A percentile compares a stretch with the other conserved stretches of the same genome.
Evolutionary conservation across 1,139 yeast genomes (phyloP).

Genomic region (Pichia sp.): DNA sequence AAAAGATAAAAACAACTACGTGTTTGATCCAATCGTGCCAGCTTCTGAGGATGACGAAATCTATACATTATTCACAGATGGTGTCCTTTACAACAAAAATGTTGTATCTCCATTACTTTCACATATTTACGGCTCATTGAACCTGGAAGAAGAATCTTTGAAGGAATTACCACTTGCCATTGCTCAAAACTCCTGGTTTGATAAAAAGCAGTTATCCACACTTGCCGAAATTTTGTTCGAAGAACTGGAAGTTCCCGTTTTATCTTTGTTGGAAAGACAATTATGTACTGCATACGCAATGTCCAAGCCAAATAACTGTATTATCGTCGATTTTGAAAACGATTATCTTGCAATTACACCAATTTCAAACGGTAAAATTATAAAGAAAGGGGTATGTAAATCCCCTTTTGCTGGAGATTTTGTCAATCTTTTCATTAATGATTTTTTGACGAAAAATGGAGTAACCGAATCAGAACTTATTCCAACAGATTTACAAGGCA

Average conservation of each 20-base stretch:
- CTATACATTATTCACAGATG: conserved; percentile 57
- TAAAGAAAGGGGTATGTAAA: conserved; percentile 50
- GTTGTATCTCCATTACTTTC: conserved; percentile 52
- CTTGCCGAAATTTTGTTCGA: conserved; percentile 60
- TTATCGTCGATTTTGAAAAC: conserved; percentile 64
- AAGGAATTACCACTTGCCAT: conserved; percentile 55
- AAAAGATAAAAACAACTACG: conserved; percentile 4
- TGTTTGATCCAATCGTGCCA: conserved; percentile 10
- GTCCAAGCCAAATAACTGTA: conserved; percentile 54
- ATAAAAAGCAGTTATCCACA: conserved; percentile 40
- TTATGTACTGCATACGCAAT: conserved; percentile 61
- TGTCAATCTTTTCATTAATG: conserved; percentile 44
- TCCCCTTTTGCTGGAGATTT: conserved; percentile 67
- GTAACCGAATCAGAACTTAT: conserved; percentile 24
- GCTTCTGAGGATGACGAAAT: conserved; percentile 21
- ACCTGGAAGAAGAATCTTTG: conserved; percentile 27
- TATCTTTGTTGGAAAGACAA: conserved; percentile 63
- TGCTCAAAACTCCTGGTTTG: conserved; percentile 59
- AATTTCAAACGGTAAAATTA: conserved; percentile 59
- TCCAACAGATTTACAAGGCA: conserved; percentile 23
- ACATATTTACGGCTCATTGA: conserved; percentile 44
- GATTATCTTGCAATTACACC: conserved; percentile 59
- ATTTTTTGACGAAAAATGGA: conserved; percentile 26
- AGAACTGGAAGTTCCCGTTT: conserved; percentile 53
- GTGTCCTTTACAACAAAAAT: conserved; percentile 59